Evolutionary conservation across 441 rosid species (phyloP), one percentile per base, ranked within the genome.

Genomic region (Croton laevigatus): DNA sequence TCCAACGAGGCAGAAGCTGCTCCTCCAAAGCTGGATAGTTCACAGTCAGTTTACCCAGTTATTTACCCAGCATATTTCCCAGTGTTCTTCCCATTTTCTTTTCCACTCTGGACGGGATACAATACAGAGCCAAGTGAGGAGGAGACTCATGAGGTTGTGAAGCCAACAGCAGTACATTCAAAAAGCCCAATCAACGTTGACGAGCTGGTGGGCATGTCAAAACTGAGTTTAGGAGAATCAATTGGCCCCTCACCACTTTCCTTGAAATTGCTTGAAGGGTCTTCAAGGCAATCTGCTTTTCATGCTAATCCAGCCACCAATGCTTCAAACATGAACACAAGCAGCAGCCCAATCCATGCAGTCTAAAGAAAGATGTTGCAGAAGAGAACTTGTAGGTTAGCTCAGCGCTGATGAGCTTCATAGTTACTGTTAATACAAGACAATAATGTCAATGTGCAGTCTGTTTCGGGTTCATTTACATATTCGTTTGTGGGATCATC

Each of bases 231-330:
- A 65, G 84, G 80, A 71, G 88, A 85, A 74, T 69, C 78, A 0
- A 72, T 77, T 16, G 82, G 75, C 51, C 85, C 89, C 42, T 88
- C 95, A 14, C 79, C 87, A 0, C 79, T 87, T 19, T 86, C 94
- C 55, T 78, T 88, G 62, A 89, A 86, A 64, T 79, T 91, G 57
- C 72, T 81, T 7, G 95, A 89, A 76, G 85, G 94, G 3, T 79
- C 93, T 19, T 67, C 89, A 22, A 82, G 98, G 75, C 97, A 83
- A 65, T 91, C 95, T 12, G 94, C 97, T 0, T 94, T 94, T 74
- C 96, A 90, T 72, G 82, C 91, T 9, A 91, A 79, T 67, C 81
- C 84, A 42, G 62, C 79, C 0, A 81, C 81, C 11, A 82, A 73
- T 62, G 75, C 72, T 45, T 71, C 91, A 3, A 82, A 79, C 42